Evolutionary conservation across 371 early-diverging fungal genomes (phyloP), one percentile per base, ranked within the genome.

Genomic region (Pancytospora philotis): DNA sequence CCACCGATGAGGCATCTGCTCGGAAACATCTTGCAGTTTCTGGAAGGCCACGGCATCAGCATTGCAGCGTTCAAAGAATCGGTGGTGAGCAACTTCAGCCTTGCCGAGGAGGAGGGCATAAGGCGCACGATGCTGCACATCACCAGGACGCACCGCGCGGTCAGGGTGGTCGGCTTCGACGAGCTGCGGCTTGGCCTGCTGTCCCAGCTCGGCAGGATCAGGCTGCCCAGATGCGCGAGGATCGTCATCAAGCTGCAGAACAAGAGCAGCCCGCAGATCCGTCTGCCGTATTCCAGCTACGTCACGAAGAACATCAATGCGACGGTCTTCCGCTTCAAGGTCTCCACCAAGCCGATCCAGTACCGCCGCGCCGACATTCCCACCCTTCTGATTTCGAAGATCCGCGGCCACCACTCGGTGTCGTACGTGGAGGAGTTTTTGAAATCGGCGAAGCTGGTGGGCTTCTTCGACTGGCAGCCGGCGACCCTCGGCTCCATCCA

Each of bases 331-430:
- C 2, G 58, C 28, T 28, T 64, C 6, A 55, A 34, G 41, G 2
- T 35, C 27, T 22, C 10, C n/a, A 31, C 30, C 3, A 35, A 25
- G 6, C 3, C 1, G 3, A 50, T 62, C 13, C 2, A 16, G 8
- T 62, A 41, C 6, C 31, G 49, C 49, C 51, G 56, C 3, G 25
- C 52, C 25, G 68, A 68, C n/a, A 63, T 68, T 45, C 62, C 68
- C 19, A 25, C 27, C 27, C 19, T 68, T 30, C 25, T 68, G 25
- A 3, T 45, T n/a, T 19, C n/a, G 6, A 22, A 19, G 19, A 8
- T 62, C 6, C 59, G 28, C n/a, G 68, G 32, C 13, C 4, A 66
- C 31, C 59, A 62, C 6, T 3, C 16, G 3, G 51, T 56, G 45
- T 34, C 27, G 19, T 19, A 19, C 1, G 45, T 71, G 22, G 69